Base-by-base conservation (phyloP, 176 grass and related monocot species). In the Phragmites australis region DNA sequence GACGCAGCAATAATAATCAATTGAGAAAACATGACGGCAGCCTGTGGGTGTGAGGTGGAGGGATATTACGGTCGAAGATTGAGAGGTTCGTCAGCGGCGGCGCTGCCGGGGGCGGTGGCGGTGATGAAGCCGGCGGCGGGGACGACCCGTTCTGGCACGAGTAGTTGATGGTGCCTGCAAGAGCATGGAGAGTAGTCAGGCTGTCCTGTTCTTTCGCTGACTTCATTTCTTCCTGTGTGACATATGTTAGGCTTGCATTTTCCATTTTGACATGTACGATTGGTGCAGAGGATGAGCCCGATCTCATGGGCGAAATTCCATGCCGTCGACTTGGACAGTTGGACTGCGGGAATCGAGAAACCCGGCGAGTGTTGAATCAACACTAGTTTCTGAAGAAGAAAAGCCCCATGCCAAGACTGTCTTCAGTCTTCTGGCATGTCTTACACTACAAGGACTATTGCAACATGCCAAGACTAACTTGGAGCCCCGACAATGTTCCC, bases 121-220 rank as follows among this genome's bases (percentile, higher is more conserved):
- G 22, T 8, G 69, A 16, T 1, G 84, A 25, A 30, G 64, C 8
- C 16, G 74, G 76, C 2, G n/a, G 13, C 14, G 27, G 41, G 8
- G 85, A 45, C 14, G 79, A 30, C 0, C 13, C 37, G 41, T 82
- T 46, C 53, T 40, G 13, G 84, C 91, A 93, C 5, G 78, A 82
- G 8, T 74, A 40, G 61, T 71, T 79, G 81, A 93, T 71, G 81
- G 70, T 89, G 59, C 90, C 90, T 92, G 68, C 25, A 82, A 41
- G 48, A 17, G 18, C 18, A 40, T 13, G 10, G 48, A 22, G 21
- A 43, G 4, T 4, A n/a, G 49, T 39, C 48, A 23, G 0, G 19
- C 12, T 37, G 31, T 16, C 2, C 2, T 64, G 6, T 6, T n/a
- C 29, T 21, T 21, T n/a, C 0, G 48, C 2, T 72, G 50, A 53